Conservation (phyloP, 2,329 filamentous ascomycete genomes). For the Fusarium piperis region DNA sequence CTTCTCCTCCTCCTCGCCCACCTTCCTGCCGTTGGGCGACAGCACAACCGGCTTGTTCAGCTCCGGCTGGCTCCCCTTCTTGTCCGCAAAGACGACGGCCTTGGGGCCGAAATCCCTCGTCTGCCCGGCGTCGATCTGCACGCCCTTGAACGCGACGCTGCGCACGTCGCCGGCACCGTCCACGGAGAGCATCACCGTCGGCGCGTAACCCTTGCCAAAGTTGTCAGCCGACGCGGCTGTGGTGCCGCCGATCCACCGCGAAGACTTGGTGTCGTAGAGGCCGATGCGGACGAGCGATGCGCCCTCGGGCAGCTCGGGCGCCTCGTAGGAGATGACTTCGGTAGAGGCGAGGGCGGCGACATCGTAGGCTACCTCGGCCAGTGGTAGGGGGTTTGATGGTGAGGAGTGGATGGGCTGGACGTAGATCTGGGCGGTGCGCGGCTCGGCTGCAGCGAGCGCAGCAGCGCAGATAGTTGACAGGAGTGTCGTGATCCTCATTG, state of each 20-base stretch:
- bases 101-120: slow-evolving; percentile 73
- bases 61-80: slow-evolving; percentile 63
- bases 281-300: slow-evolving; percentile 66
- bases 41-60: slow-evolving; percentile 73
- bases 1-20: slow-evolving; percentile 67
- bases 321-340: slow-evolving; percentile 64
- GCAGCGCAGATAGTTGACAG: slow-evolving; percentile 56
- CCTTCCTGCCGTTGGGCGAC: slow-evolving; percentile 67
- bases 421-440: slow-evolving; percentile 62
- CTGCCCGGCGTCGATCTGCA: slow-evolving; percentile 69
- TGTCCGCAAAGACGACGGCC: slow-evolving; percentile 60
- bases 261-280: slow-evolving; percentile 60
- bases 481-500: slow-evolving; percentile 55
- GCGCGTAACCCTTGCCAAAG: slow-evolving; percentile 69
- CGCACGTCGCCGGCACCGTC: slow-evolving; percentile 56
- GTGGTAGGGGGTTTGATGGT: slow-evolving; percentile 49
- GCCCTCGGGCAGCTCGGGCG: slow-evolving; percentile 60
- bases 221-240: slow-evolving; percentile 65
- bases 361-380: slow-evolving; percentile 68
- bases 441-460: slow-evolving; percentile 51
- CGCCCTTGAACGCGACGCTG: slow-evolving; percentile 64
- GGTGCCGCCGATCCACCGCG: slow-evolving; percentile 63
- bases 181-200: slow-evolving; percentile 64
- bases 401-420: slow-evolving; percentile 59
- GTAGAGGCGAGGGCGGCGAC: slow-evolving; percentile 54